Evolutionary conservation across 2,329 filamentous ascomycete species (phyloP), one percentile per base, ranked within the genome.

Genomic region (Rosellinia necatrix): DNA sequence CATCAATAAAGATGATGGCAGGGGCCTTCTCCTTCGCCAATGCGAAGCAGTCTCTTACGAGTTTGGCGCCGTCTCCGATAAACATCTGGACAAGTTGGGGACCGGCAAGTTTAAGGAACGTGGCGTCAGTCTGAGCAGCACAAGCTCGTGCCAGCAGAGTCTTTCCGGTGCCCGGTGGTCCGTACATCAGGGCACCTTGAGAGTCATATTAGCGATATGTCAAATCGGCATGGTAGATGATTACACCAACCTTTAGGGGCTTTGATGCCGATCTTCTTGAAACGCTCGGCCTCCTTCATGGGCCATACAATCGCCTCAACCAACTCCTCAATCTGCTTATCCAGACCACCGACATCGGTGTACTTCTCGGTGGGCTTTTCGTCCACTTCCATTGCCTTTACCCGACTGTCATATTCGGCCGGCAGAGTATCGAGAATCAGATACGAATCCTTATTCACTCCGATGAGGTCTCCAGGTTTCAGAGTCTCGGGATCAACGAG

Each of bases 191-290:
- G 59, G 94, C 94, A 75, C 94, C 94, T 96, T 21, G 6, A 6
- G 6, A 6, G 44, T 15, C 29, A 51, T 42, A 60, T 66, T 34
- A 64, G 63, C 42, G 55, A 51, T 10, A 41, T 3, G 38, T 32
- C 13, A 7, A 34, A 29, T 12, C 15, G 41, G 59, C n/a, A 63
- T 29, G 27, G 30, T 52, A 19, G 19, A 8, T 21, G 24, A 12
- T 3, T 5, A 15, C 19, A 67, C 77, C 60, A 84, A 97, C 94
- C 94, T 79, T 99, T 99, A 12, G 94, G 94, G 35, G 94, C 93
- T 80, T 99, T 99, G 81, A 99, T 99, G 66, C 94, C 94, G 70
- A 99, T 97, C 83, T 97, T 97, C 84, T 97, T 97, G 81, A 99
- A 99, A 17, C 93, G 86, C 68, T 99, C 96, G 1, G 94, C 92